A percentile compares a stretch with the other conserved stretches of the same genome.
Evolutionary conservation across 163 green algal species (phyloP).

Genomic region (Chlorella variabilis): DNA sequence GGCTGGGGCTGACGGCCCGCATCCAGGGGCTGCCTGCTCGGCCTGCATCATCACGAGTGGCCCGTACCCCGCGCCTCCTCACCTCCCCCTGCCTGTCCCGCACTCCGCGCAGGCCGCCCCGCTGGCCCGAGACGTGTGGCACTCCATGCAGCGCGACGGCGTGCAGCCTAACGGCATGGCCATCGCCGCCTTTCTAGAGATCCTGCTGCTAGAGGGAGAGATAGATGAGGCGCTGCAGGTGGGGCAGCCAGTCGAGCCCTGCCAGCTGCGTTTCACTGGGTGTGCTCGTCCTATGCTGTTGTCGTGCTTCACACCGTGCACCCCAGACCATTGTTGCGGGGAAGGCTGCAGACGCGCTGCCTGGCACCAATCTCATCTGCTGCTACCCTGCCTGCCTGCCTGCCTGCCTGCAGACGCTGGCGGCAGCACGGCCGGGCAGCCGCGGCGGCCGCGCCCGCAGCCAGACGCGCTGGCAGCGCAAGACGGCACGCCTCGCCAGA

Average conservation of each 20-base stretch:
- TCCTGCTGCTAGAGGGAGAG: conserved; percentile 24
- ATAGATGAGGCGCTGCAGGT: conserved; percentile 34
- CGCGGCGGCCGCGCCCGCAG: neutral
- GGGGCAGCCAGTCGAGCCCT: too few species aligned
- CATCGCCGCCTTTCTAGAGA: conserved; percentile 22
- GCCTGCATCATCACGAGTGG: too few species aligned
- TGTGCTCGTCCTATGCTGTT: too few species aligned
- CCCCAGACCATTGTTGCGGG: too few species aligned
- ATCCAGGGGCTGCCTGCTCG: neutral
- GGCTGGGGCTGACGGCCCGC: too few species aligned
- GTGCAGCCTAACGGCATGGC: conserved; percentile 27
- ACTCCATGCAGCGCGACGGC: conserved; percentile 4
- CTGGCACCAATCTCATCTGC: too few species aligned
- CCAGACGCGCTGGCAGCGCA: neutral
- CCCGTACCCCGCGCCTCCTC: too few species aligned
- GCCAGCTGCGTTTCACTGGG: too few species aligned
- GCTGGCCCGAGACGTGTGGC: conserved; percentile 2
- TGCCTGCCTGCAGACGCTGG: neutral
- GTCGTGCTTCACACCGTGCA: too few species aligned
- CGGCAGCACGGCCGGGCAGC: conserved; percentile 3
- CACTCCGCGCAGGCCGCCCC: neutral
- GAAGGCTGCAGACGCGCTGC: too few species aligned
- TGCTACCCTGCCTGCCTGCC: too few species aligned
- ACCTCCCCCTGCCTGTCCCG: too few species aligned
- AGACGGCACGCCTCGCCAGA: neutral